phyloP scores from a whole-genome alignment of 2,329 filamentous ascomycete species.

The Lasiodiplodia sp. region DNA sequence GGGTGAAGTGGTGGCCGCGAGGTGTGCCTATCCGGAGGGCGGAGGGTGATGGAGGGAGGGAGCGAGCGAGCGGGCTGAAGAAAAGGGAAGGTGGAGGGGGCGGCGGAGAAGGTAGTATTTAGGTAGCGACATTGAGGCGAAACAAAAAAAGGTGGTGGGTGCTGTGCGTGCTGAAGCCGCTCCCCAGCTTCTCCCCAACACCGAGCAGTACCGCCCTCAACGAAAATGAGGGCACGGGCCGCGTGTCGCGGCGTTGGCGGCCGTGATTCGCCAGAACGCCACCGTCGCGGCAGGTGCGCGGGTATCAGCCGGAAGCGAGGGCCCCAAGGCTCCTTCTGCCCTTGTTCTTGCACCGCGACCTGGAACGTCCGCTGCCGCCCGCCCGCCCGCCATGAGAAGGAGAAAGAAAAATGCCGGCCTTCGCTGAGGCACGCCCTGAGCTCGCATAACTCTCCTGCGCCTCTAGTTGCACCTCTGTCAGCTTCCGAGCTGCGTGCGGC shows the following conservation, averaged over 20 bases:
- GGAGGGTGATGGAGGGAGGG: not conserved
- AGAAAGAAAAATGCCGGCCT: not conserved
- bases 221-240: slow-evolving; percentile 29
- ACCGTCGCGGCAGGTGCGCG: slow-evolving; percentile 11
- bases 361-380: not conserved
- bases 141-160: slow-evolving; percentile 14
- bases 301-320: slow-evolving; percentile 24
- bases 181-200: slow-evolving; percentile 29
- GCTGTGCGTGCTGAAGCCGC: slow-evolving; percentile 16
- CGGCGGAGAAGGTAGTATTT: slow-evolving; percentile 34
- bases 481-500: not conserved
- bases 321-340: not conserved
- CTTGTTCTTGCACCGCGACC: slow-evolving; percentile 16
- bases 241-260: not conserved
- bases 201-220: slow-evolving; percentile 28
- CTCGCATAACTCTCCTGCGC: not conserved
- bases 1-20: slow-evolving; percentile 16
- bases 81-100: slow-evolving; percentile 37
- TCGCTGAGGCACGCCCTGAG: not conserved
- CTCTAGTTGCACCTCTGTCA: not conserved
- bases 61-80: slow-evolving; percentile 33
- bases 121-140: slow-evolving; percentile 17
- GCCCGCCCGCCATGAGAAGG: not conserved
- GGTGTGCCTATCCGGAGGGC: not conserved
- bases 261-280: slow-evolving; percentile 11